phyloP scores from a whole-genome alignment of 495 filamentous ascomycete genomes.

The Cercophora scortea region DNA sequence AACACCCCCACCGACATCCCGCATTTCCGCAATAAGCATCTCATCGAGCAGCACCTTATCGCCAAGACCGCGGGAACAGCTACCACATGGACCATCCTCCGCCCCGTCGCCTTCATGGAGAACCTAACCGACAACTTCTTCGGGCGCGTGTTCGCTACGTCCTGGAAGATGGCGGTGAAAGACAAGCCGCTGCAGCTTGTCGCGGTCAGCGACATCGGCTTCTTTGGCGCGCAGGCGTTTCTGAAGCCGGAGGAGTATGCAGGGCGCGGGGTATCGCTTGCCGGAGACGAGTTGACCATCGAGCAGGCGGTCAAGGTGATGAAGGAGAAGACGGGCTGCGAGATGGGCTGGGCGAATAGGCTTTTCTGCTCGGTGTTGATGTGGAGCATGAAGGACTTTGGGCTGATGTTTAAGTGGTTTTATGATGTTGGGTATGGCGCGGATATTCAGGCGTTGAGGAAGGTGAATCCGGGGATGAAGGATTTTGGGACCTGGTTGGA shows the following conservation, averaged over 20 bases:
- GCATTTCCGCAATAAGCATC: slow-evolving; percentile 54
- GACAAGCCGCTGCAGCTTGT: slow-evolving; percentile 47
- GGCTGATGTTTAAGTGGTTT: slow-evolving; percentile 55
- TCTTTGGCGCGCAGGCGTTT: slow-evolving; percentile 50
- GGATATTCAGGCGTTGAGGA: slow-evolving; percentile 43
- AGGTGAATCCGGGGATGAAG: slow-evolving; percentile 43
- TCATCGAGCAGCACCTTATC: slow-evolving; percentile 51
- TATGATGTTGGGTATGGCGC: slow-evolving; percentile 45
- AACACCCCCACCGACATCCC: slow-evolving; percentile 48
- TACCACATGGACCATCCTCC: slow-evolving; percentile 47
- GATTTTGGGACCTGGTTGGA: slow-evolving; percentile 50
- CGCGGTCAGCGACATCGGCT: slow-evolving; percentile 48
- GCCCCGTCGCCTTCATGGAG: slow-evolving; percentile 52
- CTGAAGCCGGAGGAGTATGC: slow-evolving; percentile 31
- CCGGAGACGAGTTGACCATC: slow-evolving; percentile 52
- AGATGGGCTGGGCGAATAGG: slow-evolving; percentile 35
- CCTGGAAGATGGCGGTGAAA: slow-evolving; percentile 28
- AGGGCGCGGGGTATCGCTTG: slow-evolving; percentile 42
- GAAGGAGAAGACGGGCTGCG: slow-evolving; percentile 36
- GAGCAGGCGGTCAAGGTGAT: slow-evolving; percentile 41
- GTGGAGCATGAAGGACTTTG: slow-evolving; percentile 43
- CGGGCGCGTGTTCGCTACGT: slow-evolving; percentile 45
- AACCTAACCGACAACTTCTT: slow-evolving; percentile 45
- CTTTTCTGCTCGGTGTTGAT: slow-evolving; percentile 25
- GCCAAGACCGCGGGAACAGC: slow-evolving; percentile 20